Evolutionary conservation across 2,329 filamentous ascomycete genomes (phyloP), one percentile per base, ranked within the genome.

Genomic region (Diaporthe australafricana): DNA sequence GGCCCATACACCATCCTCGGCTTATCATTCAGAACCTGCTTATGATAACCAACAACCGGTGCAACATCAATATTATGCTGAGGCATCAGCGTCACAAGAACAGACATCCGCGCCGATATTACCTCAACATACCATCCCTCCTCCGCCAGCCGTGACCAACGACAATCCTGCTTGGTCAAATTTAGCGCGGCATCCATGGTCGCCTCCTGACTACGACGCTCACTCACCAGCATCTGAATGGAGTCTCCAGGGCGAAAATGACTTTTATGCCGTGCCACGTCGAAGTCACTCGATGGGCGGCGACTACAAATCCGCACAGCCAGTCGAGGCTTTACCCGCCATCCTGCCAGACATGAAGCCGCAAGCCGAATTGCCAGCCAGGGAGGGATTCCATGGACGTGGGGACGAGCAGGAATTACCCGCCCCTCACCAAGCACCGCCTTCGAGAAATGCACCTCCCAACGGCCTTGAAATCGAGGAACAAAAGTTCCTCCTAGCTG

Each of bases 321-420:
- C 69, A 22, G 35, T 73, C 50, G 65, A 50, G 22, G 72, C 68
- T 30, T 22, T 73, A 27, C 72, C 72, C 9, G 72, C 72, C 11
- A 71, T 73, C 14, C 55, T 73, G 2, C 72, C 72, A 27, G 72
- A 73, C 2, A 32, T 47, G 65, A 73, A 72, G 12, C 72, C 72
- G 5, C 72, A 73, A 17, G 72, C 72, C n/a, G 72, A 73, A 50
- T 38, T 73, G 11, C 72, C 72, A 8, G 72, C 66, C 32, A 71
- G 66, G 22, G 69, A 73, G 32, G 70, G 67, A 11, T 55, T 60
- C 9, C 70, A 48, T 25, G 72, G 69, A 17, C 60, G 70, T 25
- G 72, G 72, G 5, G 48, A 73, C 25, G 72, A 73, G 48, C 72
- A 71, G 35, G 72, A 73, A 42, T 12, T 73, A 53, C 72, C 72